Evolutionary conservation across 2,329 filamentous ascomycete species (phyloP).

Genomic region (Xylariaceae sp.): DNA sequence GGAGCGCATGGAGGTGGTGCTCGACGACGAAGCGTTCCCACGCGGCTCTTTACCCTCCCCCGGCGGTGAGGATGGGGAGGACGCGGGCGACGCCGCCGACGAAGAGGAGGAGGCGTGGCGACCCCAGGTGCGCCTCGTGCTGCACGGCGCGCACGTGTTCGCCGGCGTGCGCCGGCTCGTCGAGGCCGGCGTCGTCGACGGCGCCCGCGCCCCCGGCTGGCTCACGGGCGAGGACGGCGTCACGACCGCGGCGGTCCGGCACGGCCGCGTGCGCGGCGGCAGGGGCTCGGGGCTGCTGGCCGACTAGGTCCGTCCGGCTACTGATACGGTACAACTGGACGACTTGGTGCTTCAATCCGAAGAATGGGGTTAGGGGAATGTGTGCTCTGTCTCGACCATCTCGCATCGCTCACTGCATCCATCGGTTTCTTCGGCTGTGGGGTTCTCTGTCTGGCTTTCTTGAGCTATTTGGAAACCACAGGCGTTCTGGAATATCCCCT

Average conservation of each 20-base stretch:
- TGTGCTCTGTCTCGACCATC: no score
- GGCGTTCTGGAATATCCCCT: no score
- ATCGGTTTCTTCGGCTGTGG: no score
- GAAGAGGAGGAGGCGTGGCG: constrained; percentile 33
- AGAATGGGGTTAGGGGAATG: no score
- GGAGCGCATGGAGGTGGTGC: constrained; percentile 51
- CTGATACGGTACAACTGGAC: no score
- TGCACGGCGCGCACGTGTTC: constrained; percentile 73
- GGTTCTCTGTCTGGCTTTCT: no score
- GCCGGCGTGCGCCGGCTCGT: constrained; percentile 71
- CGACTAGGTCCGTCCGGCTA: no score
- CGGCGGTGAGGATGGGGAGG: not conserved
- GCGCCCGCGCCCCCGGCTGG: constrained; percentile 77
- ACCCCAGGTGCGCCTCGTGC: constrained; percentile 57
- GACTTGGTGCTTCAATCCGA: no score
- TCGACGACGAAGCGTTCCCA: constrained; percentile 53
- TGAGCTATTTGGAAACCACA: no score
- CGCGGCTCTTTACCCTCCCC: no score
- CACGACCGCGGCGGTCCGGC: constrained; percentile 60
- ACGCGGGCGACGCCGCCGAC: constrained; percentile 5
- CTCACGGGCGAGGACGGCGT: constrained; percentile 83
- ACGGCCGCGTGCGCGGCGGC: constrained; percentile 56
- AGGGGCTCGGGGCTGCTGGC: constrained; percentile 51
- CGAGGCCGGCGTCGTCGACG: constrained; percentile 67
- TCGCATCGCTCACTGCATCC: no score